Percentiles rank a stretch among this genome's conserved stretches.
These are phyloP conservation scores for Marchantia polymorpha DNA, from an alignment of 225 moss, liverwort and hornwort genomes.

Conservation along the genomic window DNA sequence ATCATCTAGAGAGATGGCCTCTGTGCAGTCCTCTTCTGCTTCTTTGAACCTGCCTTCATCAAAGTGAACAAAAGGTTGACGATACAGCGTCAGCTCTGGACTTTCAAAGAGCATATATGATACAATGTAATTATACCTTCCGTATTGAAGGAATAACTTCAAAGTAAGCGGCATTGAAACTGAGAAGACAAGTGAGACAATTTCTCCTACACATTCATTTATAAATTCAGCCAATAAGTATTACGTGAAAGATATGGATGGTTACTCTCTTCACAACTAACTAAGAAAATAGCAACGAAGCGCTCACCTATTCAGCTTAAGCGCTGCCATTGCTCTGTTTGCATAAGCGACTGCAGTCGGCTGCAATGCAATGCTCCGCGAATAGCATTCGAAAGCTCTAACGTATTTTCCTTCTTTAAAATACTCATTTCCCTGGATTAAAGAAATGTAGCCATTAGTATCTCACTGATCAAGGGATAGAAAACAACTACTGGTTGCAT, in stretches of 20 bases:
- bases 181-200: neutral
- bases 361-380: conserved; percentile 90
- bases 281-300: neutral
- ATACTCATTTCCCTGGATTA: conserved; percentile 72
- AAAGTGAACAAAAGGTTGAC: conserved; percentile 16
- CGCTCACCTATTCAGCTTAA: conserved; percentile 84
- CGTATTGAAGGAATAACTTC: no score
- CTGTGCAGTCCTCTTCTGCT: conserved; percentile 90
- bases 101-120: neutral
- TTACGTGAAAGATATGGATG: neutral
- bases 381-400: conserved; percentile 84
- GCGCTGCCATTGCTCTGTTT: conserved; percentile 92
- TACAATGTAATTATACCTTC: neutral
- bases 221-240: neutral
- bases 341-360: conserved; percentile 89
- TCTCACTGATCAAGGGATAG: neutral
- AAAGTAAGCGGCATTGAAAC: no score
- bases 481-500: neutral
- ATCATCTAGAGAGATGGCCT: conserved; percentile 89
- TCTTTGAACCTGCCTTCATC: conserved; percentile 73
- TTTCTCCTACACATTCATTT: neutral
- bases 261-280: neutral
- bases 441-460: neutral
- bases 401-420: conserved; percentile 93
- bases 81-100: conserved; percentile 16